phyloP scores from a whole-genome alignment of 73 alveolate genomes.

The Urostyla sp. region DNA sequence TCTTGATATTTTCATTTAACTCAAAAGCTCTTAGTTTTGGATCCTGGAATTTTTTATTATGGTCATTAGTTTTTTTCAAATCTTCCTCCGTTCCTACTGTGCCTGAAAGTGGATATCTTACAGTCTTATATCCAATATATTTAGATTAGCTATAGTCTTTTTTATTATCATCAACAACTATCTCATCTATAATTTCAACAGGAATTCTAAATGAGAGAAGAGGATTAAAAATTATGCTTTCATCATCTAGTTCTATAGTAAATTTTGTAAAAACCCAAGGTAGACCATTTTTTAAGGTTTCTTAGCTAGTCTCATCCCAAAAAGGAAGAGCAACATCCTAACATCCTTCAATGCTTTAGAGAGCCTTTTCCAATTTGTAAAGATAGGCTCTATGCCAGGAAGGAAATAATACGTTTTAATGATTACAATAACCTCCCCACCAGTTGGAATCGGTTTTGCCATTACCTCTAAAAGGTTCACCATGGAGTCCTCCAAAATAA shows the following conservation, averaged over 20 bases:
- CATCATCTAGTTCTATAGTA: not conserved
- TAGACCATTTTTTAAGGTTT: not conserved
- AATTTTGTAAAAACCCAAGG: not conserved
- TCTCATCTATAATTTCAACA: not conserved
- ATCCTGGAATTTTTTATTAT: not conserved
- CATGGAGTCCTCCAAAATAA: not conserved
- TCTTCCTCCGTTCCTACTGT: not conserved
- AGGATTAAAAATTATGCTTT: not conserved
- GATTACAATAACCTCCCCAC: conserved; percentile 20
- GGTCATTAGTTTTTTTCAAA: not conserved
- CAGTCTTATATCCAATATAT: conserved; percentile 12
- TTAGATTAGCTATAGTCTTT: not conserved
- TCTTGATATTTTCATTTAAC: not conserved
- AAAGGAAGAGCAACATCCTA: not conserved
- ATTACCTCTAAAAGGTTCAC: not conserved
- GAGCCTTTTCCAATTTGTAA: not conserved
- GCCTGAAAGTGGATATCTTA: conserved; percentile 29
- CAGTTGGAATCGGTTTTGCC: not conserved
- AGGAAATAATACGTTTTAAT: not conserved
- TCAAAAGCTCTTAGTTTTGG: not conserved
- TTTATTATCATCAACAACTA: not conserved
- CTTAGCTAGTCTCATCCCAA: conserved; percentile 18
- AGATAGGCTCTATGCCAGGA: conserved; percentile 21
- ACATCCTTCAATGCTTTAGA: not conserved
- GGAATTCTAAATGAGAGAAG: not conserved